These are phyloP conservation scores for Astrocystis sublimbata DNA, from an alignment of 495 filamentous ascomycete genomes.

Conservation along the genomic window DNA sequence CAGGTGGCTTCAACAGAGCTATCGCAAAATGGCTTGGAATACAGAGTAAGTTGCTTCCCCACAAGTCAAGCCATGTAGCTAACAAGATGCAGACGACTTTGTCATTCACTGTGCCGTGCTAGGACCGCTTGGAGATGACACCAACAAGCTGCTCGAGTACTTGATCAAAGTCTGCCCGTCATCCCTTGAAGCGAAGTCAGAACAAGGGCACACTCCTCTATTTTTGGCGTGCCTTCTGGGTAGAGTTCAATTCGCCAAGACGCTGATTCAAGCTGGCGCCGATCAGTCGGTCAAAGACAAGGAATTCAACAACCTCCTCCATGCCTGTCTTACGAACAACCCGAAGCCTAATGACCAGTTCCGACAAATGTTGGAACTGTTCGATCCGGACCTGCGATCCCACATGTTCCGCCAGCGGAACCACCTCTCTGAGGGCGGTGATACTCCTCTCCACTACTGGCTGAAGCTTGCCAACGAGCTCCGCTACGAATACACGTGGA, in stretches of 20 bases:
- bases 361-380: slow-evolving; percentile 48
- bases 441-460: slow-evolving; percentile 45
- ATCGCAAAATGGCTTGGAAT: slow-evolving; percentile 61
- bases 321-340: slow-evolving; percentile 47
- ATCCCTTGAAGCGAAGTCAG: slow-evolving; percentile 58
- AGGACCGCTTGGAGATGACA: slow-evolving; percentile 35
- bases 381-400: slow-evolving; percentile 50
- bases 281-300: slow-evolving; percentile 60
- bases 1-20: slow-evolving; percentile 59
- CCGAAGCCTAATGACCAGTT: slow-evolving; percentile 35
- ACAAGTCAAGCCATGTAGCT: slow-evolving; percentile 23
- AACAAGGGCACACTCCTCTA: slow-evolving; percentile 60
- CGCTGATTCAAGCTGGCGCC: slow-evolving; percentile 63
- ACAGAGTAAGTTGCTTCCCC: slow-evolving; percentile 48
- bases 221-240: slow-evolving; percentile 56
- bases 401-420: slow-evolving; percentile 44
- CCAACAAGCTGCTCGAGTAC: slow-evolving; percentile 59
- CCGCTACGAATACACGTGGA: too few relatives aligned
- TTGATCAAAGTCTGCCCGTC: slow-evolving; percentile 58
- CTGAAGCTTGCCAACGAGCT: slow-evolving; percentile 25
- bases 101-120: slow-evolving; percentile 67
- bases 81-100: slow-evolving; percentile 52
- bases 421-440: slow-evolving; percentile 33
- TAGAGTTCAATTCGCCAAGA: slow-evolving; percentile 53
- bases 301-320: slow-evolving; percentile 60